Evolutionary conservation across 1,284 basidiomycete genomes (phyloP).

Genomic region (Fomitopsis schrenkii): DNA sequence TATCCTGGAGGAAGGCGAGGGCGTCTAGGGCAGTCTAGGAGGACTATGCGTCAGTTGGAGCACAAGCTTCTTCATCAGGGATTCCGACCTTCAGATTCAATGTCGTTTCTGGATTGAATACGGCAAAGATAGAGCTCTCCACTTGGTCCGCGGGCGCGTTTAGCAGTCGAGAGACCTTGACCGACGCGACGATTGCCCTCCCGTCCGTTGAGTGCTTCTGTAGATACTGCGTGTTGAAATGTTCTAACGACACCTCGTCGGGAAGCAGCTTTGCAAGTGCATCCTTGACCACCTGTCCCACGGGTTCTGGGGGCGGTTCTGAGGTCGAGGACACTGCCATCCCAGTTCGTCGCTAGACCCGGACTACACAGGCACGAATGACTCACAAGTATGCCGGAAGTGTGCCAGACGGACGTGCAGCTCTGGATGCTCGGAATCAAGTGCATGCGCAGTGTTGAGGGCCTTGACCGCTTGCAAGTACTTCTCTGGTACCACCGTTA

Average conservation of each 20-base stretch:
- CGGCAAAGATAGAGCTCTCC: conserved; percentile 54
- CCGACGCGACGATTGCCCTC: conserved; percentile 55
- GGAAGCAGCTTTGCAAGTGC: conserved; percentile 53
- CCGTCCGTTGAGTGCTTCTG: conserved; percentile 55
- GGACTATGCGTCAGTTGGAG: not conserved
- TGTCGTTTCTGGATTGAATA: conserved; percentile 40
- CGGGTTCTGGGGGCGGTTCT: conserved; percentile 38
- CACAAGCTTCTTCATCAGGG: not conserved
- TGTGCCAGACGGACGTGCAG: conserved; percentile 72
- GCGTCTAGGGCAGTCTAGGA: conserved; percentile 45
- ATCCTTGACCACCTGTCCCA: conserved; percentile 41
- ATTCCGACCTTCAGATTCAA: conserved; percentile 46
- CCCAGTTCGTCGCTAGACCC: not conserved
- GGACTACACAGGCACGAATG: not conserved
- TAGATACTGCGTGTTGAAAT: conserved; percentile 72
- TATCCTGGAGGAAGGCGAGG: conserved; percentile 40
- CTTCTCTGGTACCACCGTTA: conserved; percentile 50
- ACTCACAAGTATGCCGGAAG: conserved; percentile 54
- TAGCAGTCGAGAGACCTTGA: conserved; percentile 47
- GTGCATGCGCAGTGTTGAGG: conserved; percentile 51
- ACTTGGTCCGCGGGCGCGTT: conserved; percentile 50
- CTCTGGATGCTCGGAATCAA: conserved; percentile 60
- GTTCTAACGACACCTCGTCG: conserved; percentile 51
- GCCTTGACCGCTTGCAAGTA: conserved; percentile 77
- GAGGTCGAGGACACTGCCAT: conserved; percentile 37